Evolutionary conservation across 176 grass and related monocot genomes (phyloP), one percentile per base, ranked within the genome.

Genomic region (Avena sativa): DNA sequence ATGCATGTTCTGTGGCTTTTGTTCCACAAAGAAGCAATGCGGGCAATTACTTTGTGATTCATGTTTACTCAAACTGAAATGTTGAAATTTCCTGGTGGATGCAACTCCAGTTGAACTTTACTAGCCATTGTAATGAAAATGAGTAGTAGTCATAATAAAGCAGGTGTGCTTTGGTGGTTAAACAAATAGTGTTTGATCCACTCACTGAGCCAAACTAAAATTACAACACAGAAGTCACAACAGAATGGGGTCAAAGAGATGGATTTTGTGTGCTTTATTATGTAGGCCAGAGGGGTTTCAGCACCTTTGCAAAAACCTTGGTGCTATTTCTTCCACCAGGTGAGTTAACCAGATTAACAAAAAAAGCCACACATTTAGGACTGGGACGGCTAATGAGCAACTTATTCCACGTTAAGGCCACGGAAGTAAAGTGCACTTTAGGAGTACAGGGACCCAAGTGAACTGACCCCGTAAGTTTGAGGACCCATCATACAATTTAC

Each of bases 61-160:
- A 76, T 28, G 6, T 76, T 17, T 17, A 30, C 23, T 75, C 1
- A 75, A 30, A 53, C 73, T 32, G 47, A 50, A 68, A 32, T 53
- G 13, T 16, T 28, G 14, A 32, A 68, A 76, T 53, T 76, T 76
- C 12, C 47, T 75, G 6, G 21, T 26, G 21, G 47, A 51, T 28
- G 72, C 6, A 28, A 75, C 28, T 75, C 25, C 73, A 53, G 7
- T 32, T 15, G 12, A 52, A 53, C 14, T 19, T 52, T 23, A 53
- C 73, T 76, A 76, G 73, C 14, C 2, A 75, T 73, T 73, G 43
- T 73, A 73, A 73, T 19, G 66, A 69, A 69, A 40, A 69, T 68
- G 7, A 9, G 2, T 3, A 9, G 2, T 3, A 8, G 6, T 43
- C 40, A 4, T 71, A 46, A 71, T 12, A 71, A 71, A 71, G 10